Evolutionary conservation across 306 rosid genomes (phyloP).

Genomic region (Bauhinia variegata): DNA sequence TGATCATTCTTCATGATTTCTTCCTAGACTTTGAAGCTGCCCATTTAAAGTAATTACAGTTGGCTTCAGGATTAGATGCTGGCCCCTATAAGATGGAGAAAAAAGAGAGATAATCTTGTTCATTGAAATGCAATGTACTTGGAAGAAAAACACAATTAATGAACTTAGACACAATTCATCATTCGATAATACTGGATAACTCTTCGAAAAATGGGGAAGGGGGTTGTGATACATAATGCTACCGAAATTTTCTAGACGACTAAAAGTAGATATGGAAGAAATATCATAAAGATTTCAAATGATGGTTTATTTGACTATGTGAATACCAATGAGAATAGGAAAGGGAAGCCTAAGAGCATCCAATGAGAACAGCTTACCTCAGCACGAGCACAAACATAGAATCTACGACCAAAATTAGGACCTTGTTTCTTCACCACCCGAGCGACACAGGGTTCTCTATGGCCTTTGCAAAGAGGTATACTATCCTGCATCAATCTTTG

Average conservation of each 20-base stretch:
- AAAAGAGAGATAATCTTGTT: constrained; percentile 14
- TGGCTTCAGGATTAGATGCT: constrained; percentile 86
- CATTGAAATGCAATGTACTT: not conserved
- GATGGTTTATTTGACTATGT: constrained; percentile 48
- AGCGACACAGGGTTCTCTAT: constrained; percentile 77
- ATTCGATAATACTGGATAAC: not conserved
- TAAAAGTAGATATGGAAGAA: not conserved
- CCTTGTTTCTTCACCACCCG: constrained; percentile 93
- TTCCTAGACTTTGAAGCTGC: constrained; percentile 79
- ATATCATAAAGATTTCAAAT: not conserved
- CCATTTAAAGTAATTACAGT: constrained; percentile 89
- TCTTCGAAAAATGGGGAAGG: not conserved
- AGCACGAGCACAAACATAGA: constrained; percentile 55
- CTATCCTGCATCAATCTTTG: constrained; percentile 86
- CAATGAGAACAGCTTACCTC: constrained; percentile 6
- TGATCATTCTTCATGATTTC: constrained; percentile 32
- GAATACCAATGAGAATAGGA: constrained; percentile 57
- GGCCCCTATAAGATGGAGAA: constrained; percentile 69
- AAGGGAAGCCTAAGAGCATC: not conserved
- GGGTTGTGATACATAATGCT: not conserved
- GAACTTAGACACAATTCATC: constrained; percentile 13
- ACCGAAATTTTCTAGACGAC: not conserved
- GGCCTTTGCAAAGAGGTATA: constrained; percentile 90
- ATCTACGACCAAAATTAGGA: constrained; percentile 82
- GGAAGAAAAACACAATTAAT: not conserved